Conservation (phyloP, 2,329 filamentous ascomycete species). For the Aspergillus fijiensis region DNA sequence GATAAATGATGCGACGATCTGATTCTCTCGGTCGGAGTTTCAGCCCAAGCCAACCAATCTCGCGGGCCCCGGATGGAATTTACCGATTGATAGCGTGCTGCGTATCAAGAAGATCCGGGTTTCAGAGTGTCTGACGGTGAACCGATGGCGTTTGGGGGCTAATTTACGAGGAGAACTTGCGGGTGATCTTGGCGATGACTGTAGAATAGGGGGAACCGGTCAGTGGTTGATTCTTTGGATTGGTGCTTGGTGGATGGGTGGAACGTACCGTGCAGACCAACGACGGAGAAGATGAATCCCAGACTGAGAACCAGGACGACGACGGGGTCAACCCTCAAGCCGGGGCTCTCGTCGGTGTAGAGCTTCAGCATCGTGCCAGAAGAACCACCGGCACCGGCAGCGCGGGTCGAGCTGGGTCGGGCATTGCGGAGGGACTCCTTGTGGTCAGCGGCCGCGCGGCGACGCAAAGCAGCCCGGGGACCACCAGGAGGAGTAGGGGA, state of each 20-base stretch:
- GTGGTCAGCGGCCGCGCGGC: constrained; percentile 92
- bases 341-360: constrained; percentile 97
- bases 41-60: neutral
- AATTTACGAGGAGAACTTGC: constrained; percentile 69
- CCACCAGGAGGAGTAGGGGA: constrained; percentile 90
- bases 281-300: constrained; percentile 98
- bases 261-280: constrained; percentile 88
- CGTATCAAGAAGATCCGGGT: neutral
- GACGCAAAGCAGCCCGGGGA: constrained; percentile 90
- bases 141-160: constrained; percentile 2
- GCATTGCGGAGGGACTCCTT: constrained; percentile 96
- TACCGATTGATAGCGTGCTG: too few species aligned
- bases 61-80: neutral
- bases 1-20: constrained; percentile 13
- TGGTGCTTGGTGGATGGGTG: neutral
- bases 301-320: constrained; percentile 94
- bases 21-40: neutral
- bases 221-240: neutral
- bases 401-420: constrained; percentile 84
- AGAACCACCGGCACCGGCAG: constrained; percentile 91
- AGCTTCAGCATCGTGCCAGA: constrained; percentile 98
- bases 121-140: neutral
- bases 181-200: constrained; percentile 96
- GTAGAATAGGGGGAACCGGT: constrained; percentile 21
- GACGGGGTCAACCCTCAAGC: constrained; percentile 95